Evolutionary conservation across 371 early-diverging fungal genomes (phyloP), one percentile per base, ranked within the genome.

Genomic region (Paraphysoderma sedebokerense): DNA sequence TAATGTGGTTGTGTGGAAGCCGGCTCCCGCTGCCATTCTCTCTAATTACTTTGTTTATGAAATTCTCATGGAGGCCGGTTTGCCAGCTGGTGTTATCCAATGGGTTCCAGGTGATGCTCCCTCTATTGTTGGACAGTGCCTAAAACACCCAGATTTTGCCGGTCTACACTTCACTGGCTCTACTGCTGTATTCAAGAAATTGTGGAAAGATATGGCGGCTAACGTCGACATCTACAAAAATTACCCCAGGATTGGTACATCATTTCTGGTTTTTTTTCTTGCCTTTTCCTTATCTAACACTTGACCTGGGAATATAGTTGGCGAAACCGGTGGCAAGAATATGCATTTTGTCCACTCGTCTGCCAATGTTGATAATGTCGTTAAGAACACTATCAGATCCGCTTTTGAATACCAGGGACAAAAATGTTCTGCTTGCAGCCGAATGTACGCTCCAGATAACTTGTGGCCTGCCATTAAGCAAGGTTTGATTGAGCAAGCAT

Each of bases 321-420:
- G 96, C 56, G 98, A 93, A 64, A 93, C 95, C 33, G 96, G 96
- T 58, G 96, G 96, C 50, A 97, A 97, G 77, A 97, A 96, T 77
- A 91, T 87, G 77, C 98, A 97, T 57, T 66, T 97, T 52, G 54
- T 95, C 38, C 95, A 95, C 64, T 64, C 13, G 77, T 74, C 58
- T 54, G 77, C 65, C 34, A 66, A 70, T 50, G 55, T 60, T 22
- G 35, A 47, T 12, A 47, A 56, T 31, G 74, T 67, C 8, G 74
- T 56, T 19, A n/a, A 58, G 31, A 85, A 89, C 63, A 90, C 95
- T 38, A 77, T 96, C 57, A 82, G 98, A 50, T 76, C 79, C 26
- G 79, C 87, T 0, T 97, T 97, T 60, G 98, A 97, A 73, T 97
- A 82, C 79, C 86, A 81, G 71, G 88, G 98, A 34, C 96, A 97